Evolutionary conservation across 345 rosid genomes (phyloP), one percentile per base, ranked within the genome.

Genomic region (Corchorus olitorius): DNA sequence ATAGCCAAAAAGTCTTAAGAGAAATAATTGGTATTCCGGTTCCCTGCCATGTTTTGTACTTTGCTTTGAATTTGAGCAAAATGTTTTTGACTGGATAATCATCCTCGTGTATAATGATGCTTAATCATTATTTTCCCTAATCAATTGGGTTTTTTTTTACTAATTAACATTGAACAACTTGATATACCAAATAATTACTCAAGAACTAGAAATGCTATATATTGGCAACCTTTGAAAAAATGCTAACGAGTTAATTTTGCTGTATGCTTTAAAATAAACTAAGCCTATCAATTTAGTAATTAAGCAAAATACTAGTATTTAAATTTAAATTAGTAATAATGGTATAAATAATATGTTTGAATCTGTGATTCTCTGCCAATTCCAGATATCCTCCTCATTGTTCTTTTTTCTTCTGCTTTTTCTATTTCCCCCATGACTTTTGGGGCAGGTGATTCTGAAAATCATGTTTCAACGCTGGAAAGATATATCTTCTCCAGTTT

Each of bases 281-380:
- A 27, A 27, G 27, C 27, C 27, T 27, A 27, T 27, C 27, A 27
- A 27, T 27, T 27, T 27, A 27, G 27, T 27, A 27, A 27, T 27
- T 27, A 27, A 27, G 27, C 27, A 27, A 27, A 27, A 27, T 27
- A 27, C 1, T 27, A 27, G n/a, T n/a, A n/a, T n/a, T n/a, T n/a
- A n/a, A n/a, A n/a, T 27, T 27, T 27, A 27, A 27, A 27, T 27
- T 27, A 67, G 9, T 67, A 46, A n/a, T n/a, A n/a, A n/a, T 22
- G 55, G 56, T 68, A 27, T 43, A 22, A 13, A 4, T 67, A 14
- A 13, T 14, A 6, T 68, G 54, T 20, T 12, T 20, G 55, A 13
- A 68, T 69, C 15, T 52, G 16, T 33, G 73, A 52, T 52, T 70
- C 74, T 52, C 60, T 49, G 60, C 35, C 61, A 53, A 70, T 34